Conservation (phyloP, 768 basidiomycete genomes). For the Botryobasidium botryosum region DNA sequence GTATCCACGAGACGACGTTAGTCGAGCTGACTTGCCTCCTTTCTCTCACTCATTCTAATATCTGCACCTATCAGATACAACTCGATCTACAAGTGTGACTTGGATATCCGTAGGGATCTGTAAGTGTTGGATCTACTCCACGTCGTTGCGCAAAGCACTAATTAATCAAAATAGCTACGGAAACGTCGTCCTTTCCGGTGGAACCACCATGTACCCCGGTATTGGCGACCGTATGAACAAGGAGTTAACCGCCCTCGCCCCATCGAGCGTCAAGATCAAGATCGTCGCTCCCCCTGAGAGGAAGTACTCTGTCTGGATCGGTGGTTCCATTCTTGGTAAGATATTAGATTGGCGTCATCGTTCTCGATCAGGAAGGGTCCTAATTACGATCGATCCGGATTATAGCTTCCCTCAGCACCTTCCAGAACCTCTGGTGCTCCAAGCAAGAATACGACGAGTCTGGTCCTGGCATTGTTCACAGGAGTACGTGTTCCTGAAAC, state of each 20-base stretch:
- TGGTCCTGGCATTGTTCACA: constrained; percentile 64
- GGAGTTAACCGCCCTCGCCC: constrained; percentile 71
- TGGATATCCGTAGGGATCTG: constrained; percentile 28
- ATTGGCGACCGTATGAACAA: constrained; percentile 94
- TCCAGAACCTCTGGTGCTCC: constrained; percentile 93
- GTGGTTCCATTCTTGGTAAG: constrained; percentile 48
- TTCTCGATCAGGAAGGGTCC: constrained; percentile 18
- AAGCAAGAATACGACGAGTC: constrained; percentile 87
- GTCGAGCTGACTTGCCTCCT: constrained; percentile 8
- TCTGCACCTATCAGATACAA: constrained; percentile 27
- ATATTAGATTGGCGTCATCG: not conserved
- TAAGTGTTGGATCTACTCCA: too few relatives aligned
- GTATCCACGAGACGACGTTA: constrained; percentile 84
- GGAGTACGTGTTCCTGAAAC: constrained; percentile 24
- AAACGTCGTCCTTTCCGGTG: constrained; percentile 70
- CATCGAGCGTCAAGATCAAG: constrained; percentile 90
- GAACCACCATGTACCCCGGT: constrained; percentile 93
- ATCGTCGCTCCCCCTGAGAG: constrained; percentile 86
- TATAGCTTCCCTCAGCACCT: constrained; percentile 72
- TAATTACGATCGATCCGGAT: constrained; percentile 17
- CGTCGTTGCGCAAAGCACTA: not conserved
- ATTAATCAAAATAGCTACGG: constrained; percentile 26
- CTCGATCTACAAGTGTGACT: constrained; percentile 33
- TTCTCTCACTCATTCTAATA: not conserved
- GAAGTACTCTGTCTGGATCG: constrained; percentile 94